Percentiles rank a stretch among this genome's conserved stretches.
Conservation (phyloP, 805 yeast species). For the Yarrowia sp. region DNA sequence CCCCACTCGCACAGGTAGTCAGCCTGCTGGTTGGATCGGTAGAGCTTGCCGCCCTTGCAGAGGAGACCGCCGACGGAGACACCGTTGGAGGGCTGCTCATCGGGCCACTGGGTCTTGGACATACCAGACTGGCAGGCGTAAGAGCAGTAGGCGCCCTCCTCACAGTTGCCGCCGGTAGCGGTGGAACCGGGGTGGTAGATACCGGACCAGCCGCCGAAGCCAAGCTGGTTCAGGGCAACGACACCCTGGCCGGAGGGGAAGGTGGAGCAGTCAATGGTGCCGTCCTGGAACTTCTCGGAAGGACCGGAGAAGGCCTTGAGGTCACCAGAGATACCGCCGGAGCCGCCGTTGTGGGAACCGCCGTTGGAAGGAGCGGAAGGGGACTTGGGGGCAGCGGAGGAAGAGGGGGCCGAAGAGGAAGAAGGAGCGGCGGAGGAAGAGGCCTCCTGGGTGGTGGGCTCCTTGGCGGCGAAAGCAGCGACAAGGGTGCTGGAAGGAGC, state of each 20-base stretch:
- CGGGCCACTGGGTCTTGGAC: conserved; percentile 99
- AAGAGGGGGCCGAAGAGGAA: conserved; percentile 37
- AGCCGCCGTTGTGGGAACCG: conserved; percentile 32
- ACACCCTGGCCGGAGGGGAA: conserved; percentile 88
- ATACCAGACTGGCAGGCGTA: conserved; percentile 98
- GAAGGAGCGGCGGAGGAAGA: conserved; percentile 34
- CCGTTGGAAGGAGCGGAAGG: conserved; percentile 37
- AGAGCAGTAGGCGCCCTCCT: conserved; percentile 91
- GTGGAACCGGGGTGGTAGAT: conserved; percentile 52
- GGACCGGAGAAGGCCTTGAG: conserved; percentile 59
- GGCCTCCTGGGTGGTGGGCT: conserved; percentile 26
- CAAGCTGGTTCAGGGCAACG: conserved; percentile 64
- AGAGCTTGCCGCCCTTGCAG: conserved; percentile 80
- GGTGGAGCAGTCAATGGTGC: conserved; percentile 59
- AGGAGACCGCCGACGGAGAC: conserved; percentile 89
- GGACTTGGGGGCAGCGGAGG: conserved; percentile 40
- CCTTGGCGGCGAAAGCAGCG: conserved; percentile 34
- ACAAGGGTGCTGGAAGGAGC: conserved; percentile 38
- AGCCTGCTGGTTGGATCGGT: conserved; percentile 69
- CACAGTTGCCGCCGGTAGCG: conserved; percentile 62
- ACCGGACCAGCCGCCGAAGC: conserved; percentile 83
- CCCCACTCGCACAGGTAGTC: conserved; percentile 89
- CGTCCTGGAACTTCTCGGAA: conserved; percentile 64
- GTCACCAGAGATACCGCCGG: conserved; percentile 50
- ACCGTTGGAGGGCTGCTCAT: conserved; percentile 81